Conservation (phyloP, 2,329 filamentous ascomycete genomes). For the Hypoxylon sp. region DNA sequence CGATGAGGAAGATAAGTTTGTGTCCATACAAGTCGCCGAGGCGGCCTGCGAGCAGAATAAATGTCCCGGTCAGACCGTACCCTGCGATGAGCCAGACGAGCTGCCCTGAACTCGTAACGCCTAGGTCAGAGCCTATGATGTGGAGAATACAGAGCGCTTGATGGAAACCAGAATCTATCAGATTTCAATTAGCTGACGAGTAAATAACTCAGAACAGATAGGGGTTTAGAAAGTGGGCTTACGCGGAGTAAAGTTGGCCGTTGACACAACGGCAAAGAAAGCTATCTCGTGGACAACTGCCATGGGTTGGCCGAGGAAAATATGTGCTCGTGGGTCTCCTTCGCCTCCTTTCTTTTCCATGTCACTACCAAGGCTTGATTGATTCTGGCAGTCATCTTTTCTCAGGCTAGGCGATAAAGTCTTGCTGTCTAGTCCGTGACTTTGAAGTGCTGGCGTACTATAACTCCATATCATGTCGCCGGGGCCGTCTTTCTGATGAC, state of each 20-base stretch:
- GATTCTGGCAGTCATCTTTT: constrained; percentile 35
- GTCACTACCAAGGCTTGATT: constrained; percentile 44
- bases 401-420: constrained; percentile 26
- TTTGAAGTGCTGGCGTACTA: constrained; percentile 9
- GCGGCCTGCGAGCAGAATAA: constrained; percentile 65
- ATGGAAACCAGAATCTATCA: constrained; percentile 51
- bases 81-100: constrained; percentile 64
- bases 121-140: constrained; percentile 62
- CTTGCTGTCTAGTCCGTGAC: constrained; percentile 32
- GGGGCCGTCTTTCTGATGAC: constrained; percentile 14
- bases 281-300: constrained; percentile 48
- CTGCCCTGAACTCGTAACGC: constrained; percentile 58
- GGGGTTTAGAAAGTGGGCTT: constrained; percentile 21
- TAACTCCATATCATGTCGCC: constrained; percentile 24
- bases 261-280: constrained; percentile 51
- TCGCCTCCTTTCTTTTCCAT: constrained; percentile 44
- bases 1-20: constrained; percentile 64
- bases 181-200: constrained; percentile 24
- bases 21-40: constrained; percentile 66
- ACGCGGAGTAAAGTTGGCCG: constrained; percentile 54
- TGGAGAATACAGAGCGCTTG: constrained; percentile 56
- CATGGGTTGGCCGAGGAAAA: constrained; percentile 52
- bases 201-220: background rate
- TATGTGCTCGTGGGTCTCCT: constrained; percentile 44
- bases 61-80: constrained; percentile 65